Conservation (phyloP, 495 filamentous ascomycete species). For the Jackrogersella multiformis region DNA sequence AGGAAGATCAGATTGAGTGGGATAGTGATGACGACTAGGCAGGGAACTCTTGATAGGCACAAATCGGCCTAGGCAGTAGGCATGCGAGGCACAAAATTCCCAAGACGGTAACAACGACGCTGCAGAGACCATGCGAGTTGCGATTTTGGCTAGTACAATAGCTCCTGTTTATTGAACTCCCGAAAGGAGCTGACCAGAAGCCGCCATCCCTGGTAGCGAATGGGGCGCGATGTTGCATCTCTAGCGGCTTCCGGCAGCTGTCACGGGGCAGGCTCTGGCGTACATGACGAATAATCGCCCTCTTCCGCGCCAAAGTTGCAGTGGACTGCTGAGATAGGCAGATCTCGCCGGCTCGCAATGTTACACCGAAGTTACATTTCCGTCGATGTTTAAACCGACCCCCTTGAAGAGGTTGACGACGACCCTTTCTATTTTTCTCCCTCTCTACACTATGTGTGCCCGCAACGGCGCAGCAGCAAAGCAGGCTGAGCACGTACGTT, state of each 20-base stretch:
- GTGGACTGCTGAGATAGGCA: constrained; percentile 42
- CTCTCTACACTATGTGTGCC: not conserved
- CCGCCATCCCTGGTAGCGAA: constrained; percentile 38
- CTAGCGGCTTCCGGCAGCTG: constrained; percentile 45
- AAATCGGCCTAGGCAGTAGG: constrained; percentile 29
- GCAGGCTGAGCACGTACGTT: constrained; percentile 15
- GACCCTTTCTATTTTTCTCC: not conserved
- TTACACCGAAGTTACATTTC: constrained; percentile 38
- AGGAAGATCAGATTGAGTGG: constrained; percentile 57
- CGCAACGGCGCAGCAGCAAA: not conserved
- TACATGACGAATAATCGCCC: constrained; percentile 38
- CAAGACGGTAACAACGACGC: constrained; percentile 36
- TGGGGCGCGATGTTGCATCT: constrained; percentile 41
- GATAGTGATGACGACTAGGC: constrained; percentile 51
- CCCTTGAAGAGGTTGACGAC: constrained; percentile 28
- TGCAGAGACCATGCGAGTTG: constrained; percentile 11
- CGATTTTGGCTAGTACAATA: constrained; percentile 31
- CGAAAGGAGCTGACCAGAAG: constrained; percentile 43
- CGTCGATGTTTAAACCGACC: constrained; percentile 35
- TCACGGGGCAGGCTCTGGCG: constrained; percentile 37
- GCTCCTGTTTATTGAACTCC: constrained; percentile 41
- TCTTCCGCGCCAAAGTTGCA: constrained; percentile 34
- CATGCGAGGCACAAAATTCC: constrained; percentile 41
- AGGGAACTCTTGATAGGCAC: constrained; percentile 33
- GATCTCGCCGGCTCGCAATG: constrained; percentile 41